Base-by-base conservation (phyloP, 2,329 filamentous ascomycete genomes). In the Metarhizium humberi region DNA sequence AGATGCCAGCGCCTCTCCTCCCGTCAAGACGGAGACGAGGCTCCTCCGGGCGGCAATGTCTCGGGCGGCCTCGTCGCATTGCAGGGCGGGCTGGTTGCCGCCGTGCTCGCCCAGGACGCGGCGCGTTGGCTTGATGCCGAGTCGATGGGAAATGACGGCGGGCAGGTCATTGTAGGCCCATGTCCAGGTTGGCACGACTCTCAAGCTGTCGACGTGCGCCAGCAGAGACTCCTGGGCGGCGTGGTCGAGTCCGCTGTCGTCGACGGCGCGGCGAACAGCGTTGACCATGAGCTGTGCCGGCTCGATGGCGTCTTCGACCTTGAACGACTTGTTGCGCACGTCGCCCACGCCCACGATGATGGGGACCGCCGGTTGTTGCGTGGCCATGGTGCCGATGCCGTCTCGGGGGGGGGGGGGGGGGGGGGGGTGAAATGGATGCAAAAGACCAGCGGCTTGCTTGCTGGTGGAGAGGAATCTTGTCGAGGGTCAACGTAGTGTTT, bases 111-210 rank as follows among this genome's bases (percentile, higher is more conserved):
- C 81, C 56, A 80, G 76, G 30, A 71, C 66, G 50, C 71, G 74
- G 60, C 81, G 77, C 1, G 68, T 70, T 0, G 78, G 71, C 2
- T 73, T 64, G 3, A 81, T 69, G 0, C 71, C 73, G 3, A 87
- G 66, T 42, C 71, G 75, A 43, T 76, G 60, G 0, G 77, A 72
- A 6, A 88, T 63, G 1, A 81, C 67, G 5, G 71, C 73, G 0
- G 83, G 81, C 2, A 86, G 66, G 63, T 87, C 78, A 1, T 73
- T 67, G 62, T 87, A 87, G 0, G 79, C 77, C 84, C 84, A 86
- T 0, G 84, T 85, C 84, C 84, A 87, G 0, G 80, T 81, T 45
- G 73, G 75, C 10, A 86, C 82, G 4, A 85, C 76, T 47, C 78
- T 72, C 49, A 87, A 72, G 59, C 78, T 81, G 63, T 86, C 82